phyloP scores from a whole-genome alignment of 148 eudicot genomes.

The Polygonum aviculare region DNA sequence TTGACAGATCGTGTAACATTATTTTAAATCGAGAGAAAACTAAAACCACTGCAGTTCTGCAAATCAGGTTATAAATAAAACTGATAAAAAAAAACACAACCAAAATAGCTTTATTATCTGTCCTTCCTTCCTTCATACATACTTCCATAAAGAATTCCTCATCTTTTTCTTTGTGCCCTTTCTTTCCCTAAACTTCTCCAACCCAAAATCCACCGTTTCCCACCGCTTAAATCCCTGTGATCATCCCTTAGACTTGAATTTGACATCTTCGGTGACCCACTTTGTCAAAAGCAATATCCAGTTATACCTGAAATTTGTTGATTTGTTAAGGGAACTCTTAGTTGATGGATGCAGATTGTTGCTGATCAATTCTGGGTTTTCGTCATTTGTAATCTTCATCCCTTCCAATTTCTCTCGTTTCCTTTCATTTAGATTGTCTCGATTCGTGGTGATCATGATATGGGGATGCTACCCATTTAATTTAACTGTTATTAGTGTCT shows the following conservation, averaged over 20 bases:
- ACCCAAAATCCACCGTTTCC: not conserved
- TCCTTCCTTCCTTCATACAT: slow-evolving; percentile 4
- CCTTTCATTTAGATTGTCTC: not conserved
- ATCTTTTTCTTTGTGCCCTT: not conserved
- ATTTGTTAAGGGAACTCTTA: not conserved
- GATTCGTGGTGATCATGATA: slow-evolving; percentile 1
- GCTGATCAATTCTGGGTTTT: slow-evolving; percentile 6
- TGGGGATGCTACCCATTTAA: not conserved
- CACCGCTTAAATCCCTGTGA: slow-evolving; percentile 9
- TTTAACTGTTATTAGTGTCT: not conserved
- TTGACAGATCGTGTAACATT: not conserved
- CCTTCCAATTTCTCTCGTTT: not conserved
- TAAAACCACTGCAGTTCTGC: not conserved
- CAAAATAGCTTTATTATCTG: slow-evolving; percentile 2
- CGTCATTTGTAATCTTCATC: not conserved
- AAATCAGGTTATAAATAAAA: not conserved
- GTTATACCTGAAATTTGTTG: not conserved
- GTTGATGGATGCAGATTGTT: slow-evolving; percentile 9
- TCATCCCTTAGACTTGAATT: not conserved
- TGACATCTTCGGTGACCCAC: not conserved
- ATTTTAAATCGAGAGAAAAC: not conserved
- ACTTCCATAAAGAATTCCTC: not conserved
- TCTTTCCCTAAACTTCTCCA: not conserved
- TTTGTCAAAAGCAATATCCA: not conserved
- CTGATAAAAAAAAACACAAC: not conserved